Evolutionary conservation across 2,329 filamentous ascomycete genomes (phyloP), one percentile per base, ranked within the genome.

Genomic region (Hymenoscyphus salicellus): DNA sequence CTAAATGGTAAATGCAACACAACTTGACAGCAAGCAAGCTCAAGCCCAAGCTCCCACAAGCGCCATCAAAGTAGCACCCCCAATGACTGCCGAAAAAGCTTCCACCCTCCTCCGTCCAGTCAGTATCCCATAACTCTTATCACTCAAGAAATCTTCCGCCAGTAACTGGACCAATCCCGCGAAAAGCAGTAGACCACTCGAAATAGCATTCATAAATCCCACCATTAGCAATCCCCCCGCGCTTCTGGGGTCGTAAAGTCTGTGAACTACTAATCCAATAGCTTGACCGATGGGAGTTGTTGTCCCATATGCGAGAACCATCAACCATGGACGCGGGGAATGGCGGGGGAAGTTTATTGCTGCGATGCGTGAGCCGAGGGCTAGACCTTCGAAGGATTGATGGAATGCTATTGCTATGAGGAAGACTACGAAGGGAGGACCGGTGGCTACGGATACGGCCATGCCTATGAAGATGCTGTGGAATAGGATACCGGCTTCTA

Each of bases 401-500:
- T 95, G 91, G 77, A 94, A 93, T 69, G 86, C 87, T 67, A 95
- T 93, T 59, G 91, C 91, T 33, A 93, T 82, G 0, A 95, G 81
- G 68, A 95, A 90, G 14, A 94, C 89, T 52, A 92, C 81, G 73
- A 95, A 95, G 0, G 89, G 86, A 0, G 90, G 89, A 0, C 91
- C 91, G 0, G 90, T 92, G 0, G 91, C 88, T 0, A 95, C 91
- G 0, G 89, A 92, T 33, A 95, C 83, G 3, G 91, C 90, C 90
- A 94, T 93, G 67, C 91, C 91, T 71, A 95, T 94, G 73, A 95
- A 95, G 62, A 95, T 83, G 73, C 87, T 91, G 79, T 95, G 91
- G 75, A 94, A 94, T 17, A 95, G 82, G 66, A 95, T 94, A 23
- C 91, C 91, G 0, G 90, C 90, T 77, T 94, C 91, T 2, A 95